Conservation (phyloP, 2,329 filamentous ascomycete genomes). For the Aspergillus ruber region DNA sequence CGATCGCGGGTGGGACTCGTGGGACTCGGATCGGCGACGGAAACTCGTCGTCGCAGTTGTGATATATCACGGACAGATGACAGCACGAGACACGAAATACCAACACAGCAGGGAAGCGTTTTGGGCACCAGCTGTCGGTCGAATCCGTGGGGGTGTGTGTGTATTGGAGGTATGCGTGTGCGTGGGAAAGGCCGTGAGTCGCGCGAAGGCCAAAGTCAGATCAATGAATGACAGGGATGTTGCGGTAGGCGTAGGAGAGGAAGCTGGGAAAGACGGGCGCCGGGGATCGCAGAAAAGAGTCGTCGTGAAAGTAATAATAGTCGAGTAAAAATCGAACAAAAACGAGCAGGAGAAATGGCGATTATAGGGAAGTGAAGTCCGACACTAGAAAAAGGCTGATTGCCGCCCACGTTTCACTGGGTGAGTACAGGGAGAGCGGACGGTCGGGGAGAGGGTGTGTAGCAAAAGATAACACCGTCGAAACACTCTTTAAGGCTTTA, state of each 20-base stretch:
- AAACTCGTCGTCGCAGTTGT: not conserved
- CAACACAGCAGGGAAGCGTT: constrained; percentile 19
- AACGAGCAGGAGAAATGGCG: not conserved
- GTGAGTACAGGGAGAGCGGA: not conserved
- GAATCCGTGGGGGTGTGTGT: constrained; percentile 1
- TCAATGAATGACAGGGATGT: no score
- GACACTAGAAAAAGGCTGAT: not conserved
- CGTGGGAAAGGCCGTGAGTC: constrained; percentile 20
- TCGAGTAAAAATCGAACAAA: constrained; percentile 1
- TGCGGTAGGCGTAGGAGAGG: no score
- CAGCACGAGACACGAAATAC: constrained; percentile 10
- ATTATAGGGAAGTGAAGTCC: not conserved
- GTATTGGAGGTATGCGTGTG: no score
- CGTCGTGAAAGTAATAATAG: no score
- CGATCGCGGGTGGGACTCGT: constrained; percentile 1
- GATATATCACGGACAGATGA: not conserved
- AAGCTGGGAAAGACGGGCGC: no score
- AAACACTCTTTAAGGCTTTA: no score
- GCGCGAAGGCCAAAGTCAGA: constrained; percentile 15
- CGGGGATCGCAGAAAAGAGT: no score
- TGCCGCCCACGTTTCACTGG: constrained; percentile 1
- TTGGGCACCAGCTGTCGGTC: constrained; percentile 29
- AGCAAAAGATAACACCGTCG: not conserved
- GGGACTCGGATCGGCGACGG: not conserved
- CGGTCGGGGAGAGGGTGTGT: not conserved